Evolutionary conservation across 768 basidiomycete species (phyloP).

Genomic region (Wakefieldia striispora): DNA sequence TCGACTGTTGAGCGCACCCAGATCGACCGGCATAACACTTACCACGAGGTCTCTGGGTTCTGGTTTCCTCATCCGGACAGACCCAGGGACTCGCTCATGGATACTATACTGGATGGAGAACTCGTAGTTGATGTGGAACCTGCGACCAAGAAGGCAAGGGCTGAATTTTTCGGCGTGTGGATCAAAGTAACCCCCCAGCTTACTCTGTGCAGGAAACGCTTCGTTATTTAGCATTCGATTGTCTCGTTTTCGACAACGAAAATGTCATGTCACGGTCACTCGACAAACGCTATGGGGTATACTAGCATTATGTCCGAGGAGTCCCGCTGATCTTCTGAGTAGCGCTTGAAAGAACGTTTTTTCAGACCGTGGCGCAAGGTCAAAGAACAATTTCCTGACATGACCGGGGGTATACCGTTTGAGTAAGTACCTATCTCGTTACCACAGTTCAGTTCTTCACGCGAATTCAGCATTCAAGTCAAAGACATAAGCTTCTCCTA

Average conservation of each 20-base stretch:
- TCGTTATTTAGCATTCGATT: slow-evolving; percentile 89
- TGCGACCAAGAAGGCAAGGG: slow-evolving; percentile 60
- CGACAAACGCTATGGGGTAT: slow-evolving; percentile 86
- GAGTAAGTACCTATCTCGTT: slow-evolving; percentile 52
- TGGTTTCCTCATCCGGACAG: slow-evolving; percentile 90
- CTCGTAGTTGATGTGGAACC: slow-evolving; percentile 90
- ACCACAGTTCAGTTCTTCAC: slow-evolving; percentile 5
- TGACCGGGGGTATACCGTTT: slow-evolving; percentile 69
- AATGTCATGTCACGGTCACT: slow-evolving; percentile 85
- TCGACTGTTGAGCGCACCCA: slow-evolving; percentile 32
- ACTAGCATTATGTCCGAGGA: slow-evolving; percentile 24
- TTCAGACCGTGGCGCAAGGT: slow-evolving; percentile 75
- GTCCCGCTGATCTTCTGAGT: slow-evolving; percentile 7
- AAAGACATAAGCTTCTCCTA: slow-evolving; percentile 90
- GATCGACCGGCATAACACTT: slow-evolving; percentile 95
- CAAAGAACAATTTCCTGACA: slow-evolving; percentile 65
- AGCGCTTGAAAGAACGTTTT: slow-evolving; percentile 73
- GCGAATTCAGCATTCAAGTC: slow-evolving; percentile 65
- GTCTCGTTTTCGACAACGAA: slow-evolving; percentile 79
- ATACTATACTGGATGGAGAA: slow-evolving; percentile 90
- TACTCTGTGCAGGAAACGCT: slow-evolving; percentile 60
- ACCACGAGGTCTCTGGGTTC: slow-evolving; percentile 70
- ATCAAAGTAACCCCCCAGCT: background rate
- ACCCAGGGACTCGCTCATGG: slow-evolving; percentile 61
- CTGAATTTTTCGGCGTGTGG: background rate